Evolutionary conservation across 352 stramenopile species (phyloP).

Genomic region (Phytophthora macrochlamydospora): DNA sequence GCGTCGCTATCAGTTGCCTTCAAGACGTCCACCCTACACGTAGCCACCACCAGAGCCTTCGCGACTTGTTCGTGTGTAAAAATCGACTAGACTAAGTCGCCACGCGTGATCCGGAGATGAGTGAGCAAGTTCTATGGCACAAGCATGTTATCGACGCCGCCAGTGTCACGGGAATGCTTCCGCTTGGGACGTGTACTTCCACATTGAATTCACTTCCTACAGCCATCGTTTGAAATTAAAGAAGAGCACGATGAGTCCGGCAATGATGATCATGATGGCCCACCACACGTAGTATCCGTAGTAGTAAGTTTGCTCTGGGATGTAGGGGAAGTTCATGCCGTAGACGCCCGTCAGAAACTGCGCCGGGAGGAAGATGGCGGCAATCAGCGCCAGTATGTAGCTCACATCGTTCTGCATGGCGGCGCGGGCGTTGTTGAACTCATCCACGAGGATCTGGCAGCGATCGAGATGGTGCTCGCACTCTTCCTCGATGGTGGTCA

Average conservation of each 20-base stretch:
- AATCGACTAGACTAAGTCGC: background rate
- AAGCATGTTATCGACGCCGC: background rate
- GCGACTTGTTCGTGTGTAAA: background rate
- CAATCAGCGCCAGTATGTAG: constrained; percentile 76
- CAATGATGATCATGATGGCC: constrained; percentile 52
- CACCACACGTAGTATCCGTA: constrained; percentile 85
- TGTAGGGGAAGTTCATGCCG: constrained; percentile 89
- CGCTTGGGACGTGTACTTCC: too few relatives aligned
- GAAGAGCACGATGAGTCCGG: constrained; percentile 39
- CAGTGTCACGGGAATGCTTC: too few relatives aligned
- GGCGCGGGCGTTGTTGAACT: constrained; percentile 63
- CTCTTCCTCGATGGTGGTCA: constrained; percentile 76
- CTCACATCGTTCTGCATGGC: constrained; percentile 73
- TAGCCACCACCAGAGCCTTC: background rate
- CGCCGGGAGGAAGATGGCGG: constrained; percentile 76
- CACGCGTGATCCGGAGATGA: background rate
- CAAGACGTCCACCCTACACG: background rate
- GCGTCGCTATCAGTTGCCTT: background rate
- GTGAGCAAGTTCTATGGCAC: background rate
- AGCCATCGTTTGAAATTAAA: constrained; percentile 73
- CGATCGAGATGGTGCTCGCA: constrained; percentile 73
- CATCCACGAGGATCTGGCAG: constrained; percentile 63
- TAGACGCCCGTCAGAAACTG: constrained; percentile 87
- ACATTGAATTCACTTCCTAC: background rate
- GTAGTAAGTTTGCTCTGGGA: constrained; percentile 68